phyloP scores from a whole-genome alignment of 148 eudicot species.

The Diospyros kaki region DNA sequence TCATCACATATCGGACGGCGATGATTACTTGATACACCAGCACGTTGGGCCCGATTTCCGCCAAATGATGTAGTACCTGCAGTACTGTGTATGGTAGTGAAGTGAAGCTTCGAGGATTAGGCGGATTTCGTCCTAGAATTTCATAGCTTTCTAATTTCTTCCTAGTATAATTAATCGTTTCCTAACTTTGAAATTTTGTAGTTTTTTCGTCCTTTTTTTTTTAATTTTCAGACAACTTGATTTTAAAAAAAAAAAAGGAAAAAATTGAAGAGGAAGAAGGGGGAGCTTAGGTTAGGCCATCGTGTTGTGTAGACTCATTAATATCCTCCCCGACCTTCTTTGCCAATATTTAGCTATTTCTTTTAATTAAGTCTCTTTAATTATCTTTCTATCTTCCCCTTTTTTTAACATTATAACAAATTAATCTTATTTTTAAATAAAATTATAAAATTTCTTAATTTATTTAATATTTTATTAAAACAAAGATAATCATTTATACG shows the following conservation, averaged over 20 bases:
- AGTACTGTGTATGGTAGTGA: not conserved
- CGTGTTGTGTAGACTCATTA: conserved; percentile 8
- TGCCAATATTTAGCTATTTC: conserved; percentile 20
- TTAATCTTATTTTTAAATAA: no score
- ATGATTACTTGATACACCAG: conserved; percentile 82
- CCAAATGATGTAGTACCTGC: conserved; percentile 39
- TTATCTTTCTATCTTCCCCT: conserved; percentile 30
- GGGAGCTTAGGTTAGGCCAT: not conserved
- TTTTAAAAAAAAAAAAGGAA: not conserved
- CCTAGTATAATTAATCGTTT: no score
- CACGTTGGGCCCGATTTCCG: conserved; percentile 63
- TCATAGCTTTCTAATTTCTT: no score
- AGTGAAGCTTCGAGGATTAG: not conserved
- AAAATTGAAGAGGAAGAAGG: not conserved
- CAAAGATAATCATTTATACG: not conserved
- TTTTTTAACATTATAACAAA: not conserved
- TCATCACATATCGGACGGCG: conserved; percentile 33
- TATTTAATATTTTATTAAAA: no score
- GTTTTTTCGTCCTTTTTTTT: conserved; percentile 13
- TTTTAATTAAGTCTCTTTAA: conserved; percentile 20
- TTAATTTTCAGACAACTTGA: not conserved
- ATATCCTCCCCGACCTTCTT: conserved; percentile 22
- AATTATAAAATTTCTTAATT: no score
- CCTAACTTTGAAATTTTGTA: conserved; percentile 19
- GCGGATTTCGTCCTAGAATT: no score